These are phyloP conservation scores for Thalia dealbata DNA, from an alignment of 176 grass and related monocot species.

Conservation along the genomic window DNA sequence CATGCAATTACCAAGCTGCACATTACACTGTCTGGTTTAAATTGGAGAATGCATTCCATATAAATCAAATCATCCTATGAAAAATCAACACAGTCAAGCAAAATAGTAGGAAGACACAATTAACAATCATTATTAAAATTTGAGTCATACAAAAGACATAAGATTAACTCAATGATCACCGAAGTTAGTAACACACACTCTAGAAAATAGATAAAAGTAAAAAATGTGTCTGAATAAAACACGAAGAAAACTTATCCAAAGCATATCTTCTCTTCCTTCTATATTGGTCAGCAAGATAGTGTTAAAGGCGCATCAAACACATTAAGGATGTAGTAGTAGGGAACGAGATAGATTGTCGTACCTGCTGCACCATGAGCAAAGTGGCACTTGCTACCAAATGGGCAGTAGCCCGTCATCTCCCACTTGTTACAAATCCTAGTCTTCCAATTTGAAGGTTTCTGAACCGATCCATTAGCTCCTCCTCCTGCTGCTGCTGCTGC, in stretches of 20 bases:
- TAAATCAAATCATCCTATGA: too few species aligned
- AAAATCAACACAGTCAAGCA: too few species aligned
- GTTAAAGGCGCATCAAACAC: background rate
- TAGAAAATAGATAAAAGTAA: background rate
- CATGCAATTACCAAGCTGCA: too few species aligned
- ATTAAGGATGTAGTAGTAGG: background rate
- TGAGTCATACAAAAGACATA: too few species aligned
- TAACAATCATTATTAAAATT: too few species aligned
- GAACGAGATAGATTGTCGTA: conserved; percentile 23
- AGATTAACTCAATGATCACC: too few species aligned
- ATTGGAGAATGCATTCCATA: too few species aligned
- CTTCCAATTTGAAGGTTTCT: conserved; percentile 98
- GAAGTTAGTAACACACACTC: too few species aligned
- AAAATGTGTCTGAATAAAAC: background rate
- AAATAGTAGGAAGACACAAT: too few species aligned
- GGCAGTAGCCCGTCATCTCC: conserved; percentile 99
- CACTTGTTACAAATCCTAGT: conserved; percentile 99
- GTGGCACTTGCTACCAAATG: conserved; percentile 94
- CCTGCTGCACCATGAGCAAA: conserved; percentile 92
- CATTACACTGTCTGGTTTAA: too few species aligned
- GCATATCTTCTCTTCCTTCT: background rate
- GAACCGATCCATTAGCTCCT: conserved; percentile 19
- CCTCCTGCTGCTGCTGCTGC: background rate
- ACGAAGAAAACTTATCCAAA: background rate
- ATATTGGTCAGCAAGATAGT: background rate